Evolutionary conservation across 1,284 basidiomycete genomes (phyloP).

Genomic region (Microbotryum scabiosae): DNA sequence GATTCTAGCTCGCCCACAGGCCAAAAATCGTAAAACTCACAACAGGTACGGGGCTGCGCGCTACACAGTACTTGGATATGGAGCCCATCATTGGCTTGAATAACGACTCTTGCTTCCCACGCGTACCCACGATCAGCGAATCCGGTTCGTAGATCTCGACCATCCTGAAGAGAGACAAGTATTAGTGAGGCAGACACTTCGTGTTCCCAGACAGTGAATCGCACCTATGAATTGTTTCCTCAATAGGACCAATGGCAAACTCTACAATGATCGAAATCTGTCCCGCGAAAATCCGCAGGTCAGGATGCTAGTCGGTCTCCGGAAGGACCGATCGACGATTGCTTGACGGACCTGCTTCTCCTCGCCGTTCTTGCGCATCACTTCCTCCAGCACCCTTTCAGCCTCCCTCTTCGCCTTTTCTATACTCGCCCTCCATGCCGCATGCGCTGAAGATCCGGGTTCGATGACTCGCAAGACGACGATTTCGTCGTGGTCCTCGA

Average conservation of each 20-base stretch:
- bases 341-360: conserved; percentile 66
- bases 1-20: neutral
- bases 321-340: conserved; percentile 34
- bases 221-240: conserved; percentile 57
- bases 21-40: neutral
- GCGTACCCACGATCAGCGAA: conserved; percentile 84
- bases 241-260: conserved; percentile 83
- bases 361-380: conserved; percentile 73
- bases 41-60: no score
- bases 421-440: conserved; percentile 44
- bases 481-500: conserved; percentile 76
- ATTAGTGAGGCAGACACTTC: neutral
- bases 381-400: conserved; percentile 65
- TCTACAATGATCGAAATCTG: conserved; percentile 87
- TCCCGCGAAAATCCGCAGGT: neutral
- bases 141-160: conserved; percentile 94
- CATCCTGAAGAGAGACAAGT: conserved; percentile 47
- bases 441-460: conserved; percentile 30
- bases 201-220: neutral
- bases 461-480: conserved; percentile 87
- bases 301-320: neutral
- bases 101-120: conserved; percentile 52
- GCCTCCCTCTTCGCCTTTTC: conserved; percentile 81
- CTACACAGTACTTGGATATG: conserved; percentile 36
- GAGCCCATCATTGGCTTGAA: conserved; percentile 42